phyloP scores from a whole-genome alignment of 352 stramenopile species.

The Phytophthora tubulina region DNA sequence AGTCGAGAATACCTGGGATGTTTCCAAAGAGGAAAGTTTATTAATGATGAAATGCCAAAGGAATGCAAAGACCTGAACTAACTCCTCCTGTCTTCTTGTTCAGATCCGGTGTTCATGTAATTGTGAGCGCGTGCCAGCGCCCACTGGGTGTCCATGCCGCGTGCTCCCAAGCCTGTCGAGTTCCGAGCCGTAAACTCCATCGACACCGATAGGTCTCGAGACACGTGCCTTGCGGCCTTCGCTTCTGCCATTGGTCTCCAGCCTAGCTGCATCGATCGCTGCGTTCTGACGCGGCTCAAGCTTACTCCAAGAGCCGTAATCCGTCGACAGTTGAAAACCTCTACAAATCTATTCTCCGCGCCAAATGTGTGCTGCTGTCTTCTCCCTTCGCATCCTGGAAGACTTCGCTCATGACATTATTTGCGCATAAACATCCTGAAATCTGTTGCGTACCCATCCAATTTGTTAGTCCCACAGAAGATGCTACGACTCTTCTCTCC shows the following conservation, averaged over 20 bases:
- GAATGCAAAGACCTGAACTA: background rate
- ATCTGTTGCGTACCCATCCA: constrained; percentile 3
- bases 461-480: background rate
- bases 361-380: too few relatives aligned
- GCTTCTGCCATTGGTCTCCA: too few relatives aligned
- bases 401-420: constrained; percentile 18
- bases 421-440: constrained; percentile 11
- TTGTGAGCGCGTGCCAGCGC: background rate
- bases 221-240: too few relatives aligned
- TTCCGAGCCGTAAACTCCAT: too few relatives aligned
- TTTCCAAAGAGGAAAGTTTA: constrained; percentile 4
- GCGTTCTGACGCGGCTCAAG: too few relatives aligned
- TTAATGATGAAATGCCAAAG: background rate
- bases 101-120: background rate
- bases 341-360: too few relatives aligned
- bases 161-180: background rate
- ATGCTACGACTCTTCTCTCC: background rate
- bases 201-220: too few relatives aligned
- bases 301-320: too few relatives aligned
- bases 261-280: too few relatives aligned
- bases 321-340: too few relatives aligned
- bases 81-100: background rate
- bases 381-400: background rate
- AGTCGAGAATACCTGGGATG: background rate
- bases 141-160: background rate